Base-by-base conservation (phyloP, 2,329 filamentous ascomycete genomes). In the Emergomyces orientalis region DNA sequence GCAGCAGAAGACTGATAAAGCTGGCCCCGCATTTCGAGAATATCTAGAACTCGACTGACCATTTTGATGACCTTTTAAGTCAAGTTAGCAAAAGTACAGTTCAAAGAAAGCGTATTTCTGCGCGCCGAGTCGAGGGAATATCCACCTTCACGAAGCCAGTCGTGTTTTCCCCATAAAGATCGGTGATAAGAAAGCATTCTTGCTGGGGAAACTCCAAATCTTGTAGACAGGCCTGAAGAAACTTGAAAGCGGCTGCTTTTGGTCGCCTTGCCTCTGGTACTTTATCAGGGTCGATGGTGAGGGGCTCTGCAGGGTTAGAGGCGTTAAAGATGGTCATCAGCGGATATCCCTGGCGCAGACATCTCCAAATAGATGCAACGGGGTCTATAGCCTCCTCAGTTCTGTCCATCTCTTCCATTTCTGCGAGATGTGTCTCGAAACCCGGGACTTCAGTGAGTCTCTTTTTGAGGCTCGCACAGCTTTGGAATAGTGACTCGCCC, bases 401-500 rank as follows among this genome's bases (percentile, higher is more conserved):
- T 60, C 83, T 82, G 62, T 87, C 85, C 69, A 88, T 83, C 64
- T 88, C 84, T 67, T 87, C 83, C 69, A 94, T 87, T 70, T 91
- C 84, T 60, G 84, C 80, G 69, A 96, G 78, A 73, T 88, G 88
- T 22, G 81, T 80, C 66, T 91, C 86, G 73, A 97, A 97, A 63
- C 85, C 88, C 3, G 91, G 91, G 9, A 97, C 91, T 67, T 88
- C 88, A 62, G 86, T 83, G 65, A 99, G 80, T 66, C 94, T 86
- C 77, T 88, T 86, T 73, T 90, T 90, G 65, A 97, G 81, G 61
- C 88, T 86, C 68, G 96, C 84, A 75, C 94, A 97, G 75, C 96
- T 96, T 76, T 97, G 93, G 76, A 96, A 99, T 30, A 99, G 85
- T 13, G 92, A 97, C 67, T 94, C 92, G 74, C 96, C 92, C 74